phyloP scores from a whole-genome alignment of 176 grass and related monocot species.

The Elaeis guineensis region DNA sequence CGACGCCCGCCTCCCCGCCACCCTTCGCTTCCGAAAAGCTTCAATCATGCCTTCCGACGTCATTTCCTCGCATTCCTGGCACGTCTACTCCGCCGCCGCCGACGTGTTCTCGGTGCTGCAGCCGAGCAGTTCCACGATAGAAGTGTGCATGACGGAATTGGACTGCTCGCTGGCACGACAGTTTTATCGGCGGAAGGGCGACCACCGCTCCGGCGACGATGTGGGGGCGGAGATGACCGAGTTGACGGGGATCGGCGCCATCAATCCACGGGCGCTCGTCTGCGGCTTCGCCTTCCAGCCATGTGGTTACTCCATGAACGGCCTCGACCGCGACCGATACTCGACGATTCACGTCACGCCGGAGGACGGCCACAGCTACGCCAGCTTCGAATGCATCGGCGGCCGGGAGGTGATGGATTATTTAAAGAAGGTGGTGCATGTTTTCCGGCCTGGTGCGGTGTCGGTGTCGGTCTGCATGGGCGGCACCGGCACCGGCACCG shows the following conservation, averaged over 20 bases:
- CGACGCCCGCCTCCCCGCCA: conserved; percentile 13
- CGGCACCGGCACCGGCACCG: background rate
- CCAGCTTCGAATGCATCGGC: conserved; percentile 34
- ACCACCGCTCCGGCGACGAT: conserved; percentile 11
- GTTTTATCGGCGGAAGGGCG: conserved; percentile 23
- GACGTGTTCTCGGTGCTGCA: too few relatives aligned
- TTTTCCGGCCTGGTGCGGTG: conserved; percentile 17
- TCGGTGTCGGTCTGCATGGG: conserved; percentile 23
- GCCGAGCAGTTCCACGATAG: conserved; percentile 10
- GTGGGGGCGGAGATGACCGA: conserved; percentile 28
- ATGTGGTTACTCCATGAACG: conserved; percentile 47
- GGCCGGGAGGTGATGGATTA: background rate
- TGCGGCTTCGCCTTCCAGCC: conserved; percentile 36
- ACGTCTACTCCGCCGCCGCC: conserved; percentile 23
- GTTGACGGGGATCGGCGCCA: conserved; percentile 9
- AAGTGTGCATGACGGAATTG: conserved; percentile 42
- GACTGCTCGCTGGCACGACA: conserved; percentile 3
- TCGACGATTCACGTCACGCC: conserved; percentile 46
- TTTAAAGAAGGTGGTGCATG: background rate
- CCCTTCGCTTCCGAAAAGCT: conserved; percentile 11
- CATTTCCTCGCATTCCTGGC: conserved; percentile 5
- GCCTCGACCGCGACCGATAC: conserved; percentile 28
- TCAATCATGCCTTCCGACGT: background rate
- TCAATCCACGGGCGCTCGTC: conserved; percentile 19
- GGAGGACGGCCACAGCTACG: conserved; percentile 43